Percentiles rank a stretch among this genome's conserved stretches.
Evolutionary conservation across 345 rosid species (phyloP).

Genomic region (Syzygium aromaticum): DNA sequence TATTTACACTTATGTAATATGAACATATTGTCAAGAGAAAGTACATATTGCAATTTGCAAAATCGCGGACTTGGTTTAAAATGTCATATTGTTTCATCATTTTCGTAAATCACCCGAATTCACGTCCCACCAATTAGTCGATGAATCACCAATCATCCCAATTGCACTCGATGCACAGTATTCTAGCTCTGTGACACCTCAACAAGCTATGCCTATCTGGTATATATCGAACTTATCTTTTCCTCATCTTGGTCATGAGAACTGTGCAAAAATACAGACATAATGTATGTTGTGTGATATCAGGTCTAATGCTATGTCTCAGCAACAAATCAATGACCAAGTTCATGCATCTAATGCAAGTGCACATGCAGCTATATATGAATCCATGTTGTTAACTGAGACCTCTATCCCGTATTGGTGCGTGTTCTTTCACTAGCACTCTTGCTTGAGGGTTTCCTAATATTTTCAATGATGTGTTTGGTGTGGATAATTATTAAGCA

Average conservation of each 20-base stretch:
- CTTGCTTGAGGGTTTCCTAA: background rate
- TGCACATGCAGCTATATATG: background rate
- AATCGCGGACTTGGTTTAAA: background rate
- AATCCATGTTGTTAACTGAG: background rate
- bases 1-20: background rate
- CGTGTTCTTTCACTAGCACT: background rate
- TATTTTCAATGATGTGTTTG: background rate
- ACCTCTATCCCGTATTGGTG: background rate
- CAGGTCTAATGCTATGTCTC: background rate
- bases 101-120: background rate
- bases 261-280: background rate
- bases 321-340: background rate
- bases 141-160: background rate
- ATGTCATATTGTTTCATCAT: background rate
- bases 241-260: background rate
- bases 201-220: background rate
- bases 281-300: background rate
- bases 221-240: background rate
- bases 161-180: background rate
- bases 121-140: background rate
- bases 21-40: background rate
- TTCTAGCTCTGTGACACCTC: background rate
- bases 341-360: background rate
- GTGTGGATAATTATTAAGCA: background rate
- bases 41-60: background rate